A percentile compares a stretch with the other conserved stretches of the same genome.
These are phyloP conservation scores for Candolleomyces eurysporus DNA, from an alignment of 768 basidiomycete species.

Conservation along the genomic window DNA sequence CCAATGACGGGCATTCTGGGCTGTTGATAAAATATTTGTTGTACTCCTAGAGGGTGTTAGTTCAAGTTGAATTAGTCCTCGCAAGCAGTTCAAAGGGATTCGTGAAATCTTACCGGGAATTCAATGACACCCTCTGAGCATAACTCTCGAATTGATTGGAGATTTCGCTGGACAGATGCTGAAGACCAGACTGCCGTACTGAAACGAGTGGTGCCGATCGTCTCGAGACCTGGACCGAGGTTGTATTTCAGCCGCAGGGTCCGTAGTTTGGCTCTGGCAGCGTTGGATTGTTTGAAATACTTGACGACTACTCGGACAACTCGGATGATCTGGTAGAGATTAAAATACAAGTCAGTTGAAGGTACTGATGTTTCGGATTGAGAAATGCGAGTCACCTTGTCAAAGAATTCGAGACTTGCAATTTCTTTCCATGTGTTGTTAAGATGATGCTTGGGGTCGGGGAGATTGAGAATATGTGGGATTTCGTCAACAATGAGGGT, in stretches of 20 bases:
- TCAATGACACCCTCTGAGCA: conserved; percentile 1
- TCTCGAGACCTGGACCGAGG: conserved; percentile 23
- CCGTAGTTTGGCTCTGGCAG: conserved; percentile 8
- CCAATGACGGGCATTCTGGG: conserved; percentile 7
- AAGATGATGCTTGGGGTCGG: conserved; percentile 18
- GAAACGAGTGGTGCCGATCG: conserved; percentile 26
- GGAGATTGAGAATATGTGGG: conserved; percentile 14
- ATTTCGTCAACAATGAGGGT: conserved; percentile 4
- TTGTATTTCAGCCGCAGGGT: background rate
- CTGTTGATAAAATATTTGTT: conserved; percentile 5
- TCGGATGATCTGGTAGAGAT: conserved; percentile 6
- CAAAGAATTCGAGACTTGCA: conserved; percentile 14
- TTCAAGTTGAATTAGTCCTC: background rate
- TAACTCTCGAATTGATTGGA: conserved; percentile 14
- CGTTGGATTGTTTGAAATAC: conserved; percentile 17
- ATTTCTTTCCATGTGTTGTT: conserved; percentile 24
- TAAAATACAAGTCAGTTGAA: background rate
- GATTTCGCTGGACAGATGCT: conserved; percentile 11
- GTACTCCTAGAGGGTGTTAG: conserved; percentile 14
- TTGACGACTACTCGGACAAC: conserved; percentile 13
- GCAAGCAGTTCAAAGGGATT: background rate
- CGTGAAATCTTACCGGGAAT: conserved; percentile 5
- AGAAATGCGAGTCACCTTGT: too few relatives aligned
- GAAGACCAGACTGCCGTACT: conserved; percentile 15
- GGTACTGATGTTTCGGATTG: background rate